A percentile compares a stretch with the other conserved stretches of the same genome.
Evolutionary conservation across 495 filamentous ascomycete genomes (phyloP).

Genomic region (Daldinia bambusicola): DNA sequence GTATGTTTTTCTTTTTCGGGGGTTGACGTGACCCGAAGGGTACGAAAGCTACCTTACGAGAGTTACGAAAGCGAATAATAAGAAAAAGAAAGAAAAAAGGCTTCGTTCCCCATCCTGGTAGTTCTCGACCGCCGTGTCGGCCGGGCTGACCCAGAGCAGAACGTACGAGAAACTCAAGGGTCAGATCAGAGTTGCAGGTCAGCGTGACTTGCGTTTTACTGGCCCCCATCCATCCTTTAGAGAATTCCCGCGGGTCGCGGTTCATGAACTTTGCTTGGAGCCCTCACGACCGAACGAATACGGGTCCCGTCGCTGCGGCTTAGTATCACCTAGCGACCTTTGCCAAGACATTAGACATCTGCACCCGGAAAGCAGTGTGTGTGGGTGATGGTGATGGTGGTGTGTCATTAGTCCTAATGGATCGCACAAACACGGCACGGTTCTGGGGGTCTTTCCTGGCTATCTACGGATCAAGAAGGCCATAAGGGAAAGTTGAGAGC

Average conservation of each 20-base stretch:
- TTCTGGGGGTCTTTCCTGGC: background rate
- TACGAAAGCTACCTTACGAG: background rate
- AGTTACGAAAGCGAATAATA: too few relatives aligned
- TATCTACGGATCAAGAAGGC: slow-evolving; percentile 5
- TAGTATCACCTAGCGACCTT: slow-evolving; percentile 11
- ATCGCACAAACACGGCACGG: background rate
- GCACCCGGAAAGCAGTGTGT: slow-evolving; percentile 12
- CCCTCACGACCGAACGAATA: slow-evolving; percentile 23
- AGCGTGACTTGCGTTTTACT: slow-evolving; percentile 35
- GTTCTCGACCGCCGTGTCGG: slow-evolving; percentile 5
- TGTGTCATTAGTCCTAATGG: slow-evolving; percentile 16
- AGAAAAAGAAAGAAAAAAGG: background rate
- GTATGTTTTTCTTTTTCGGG: slow-evolving; percentile 4
- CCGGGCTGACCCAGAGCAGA: slow-evolving; percentile 18
- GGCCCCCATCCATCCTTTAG: slow-evolving; percentile 19
- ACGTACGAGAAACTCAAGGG: slow-evolving; percentile 31
- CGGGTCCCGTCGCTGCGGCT: slow-evolving; percentile 8
- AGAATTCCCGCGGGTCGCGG: background rate
- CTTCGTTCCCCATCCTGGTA: slow-evolving; percentile 1
- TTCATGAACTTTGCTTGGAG: slow-evolving; percentile 13
- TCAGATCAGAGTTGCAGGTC: slow-evolving; percentile 37
- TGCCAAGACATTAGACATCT: slow-evolving; percentile 27
- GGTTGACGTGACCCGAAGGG: background rate
- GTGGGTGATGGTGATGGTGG: slow-evolving; percentile 16
- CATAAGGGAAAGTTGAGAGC: slow-evolving; percentile 7